These are phyloP conservation scores for Tylopilus balloui DNA, from an alignment of 768 basidiomycete genomes.

Conservation along the genomic window DNA sequence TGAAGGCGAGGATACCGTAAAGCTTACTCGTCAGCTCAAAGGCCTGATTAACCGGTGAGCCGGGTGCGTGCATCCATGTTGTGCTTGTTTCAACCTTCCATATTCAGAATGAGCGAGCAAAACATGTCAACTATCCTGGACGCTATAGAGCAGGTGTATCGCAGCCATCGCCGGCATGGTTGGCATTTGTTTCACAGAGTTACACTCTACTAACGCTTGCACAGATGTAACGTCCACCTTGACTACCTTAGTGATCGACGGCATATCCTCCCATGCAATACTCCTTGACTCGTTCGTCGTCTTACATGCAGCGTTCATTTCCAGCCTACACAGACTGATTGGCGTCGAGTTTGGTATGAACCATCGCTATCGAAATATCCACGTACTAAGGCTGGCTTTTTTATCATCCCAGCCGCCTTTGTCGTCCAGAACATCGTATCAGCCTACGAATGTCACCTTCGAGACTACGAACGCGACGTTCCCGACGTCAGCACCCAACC, in stretches of 20 bases:
- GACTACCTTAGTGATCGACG: conserved; percentile 70
- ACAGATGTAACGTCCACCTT: conserved; percentile 79
- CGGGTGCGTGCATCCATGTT: background rate
- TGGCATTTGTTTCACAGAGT: conserved; percentile 10
- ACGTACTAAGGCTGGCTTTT: background rate
- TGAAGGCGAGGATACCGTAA: conserved; percentile 39
- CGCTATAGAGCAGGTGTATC: conserved; percentile 71
- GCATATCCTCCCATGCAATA: conserved; percentile 75
- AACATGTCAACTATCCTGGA: conserved; percentile 75
- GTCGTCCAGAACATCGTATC: conserved; percentile 72
- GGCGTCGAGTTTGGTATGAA: conserved; percentile 87
- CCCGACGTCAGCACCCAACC: conserved; percentile 17
- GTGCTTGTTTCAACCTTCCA: background rate
- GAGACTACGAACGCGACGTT: conserved; percentile 24
- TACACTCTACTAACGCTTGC: conserved; percentile 5
- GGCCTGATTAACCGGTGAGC: conserved; percentile 81
- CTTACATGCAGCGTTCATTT: conserved; percentile 80
- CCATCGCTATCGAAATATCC: background rate
- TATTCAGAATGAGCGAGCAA: conserved; percentile 80
- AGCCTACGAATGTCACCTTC: conserved; percentile 60
- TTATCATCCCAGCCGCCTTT: conserved; percentile 56
- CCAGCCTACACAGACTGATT: conserved; percentile 72
- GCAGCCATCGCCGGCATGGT: conserved; percentile 78
- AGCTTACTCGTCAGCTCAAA: conserved; percentile 73
- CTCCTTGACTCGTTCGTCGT: conserved; percentile 87